A percentile compares a stretch with the other conserved stretches of the same genome.
Conservation (phyloP, 2,329 filamentous ascomycete species). For the Aspergillus fructus region DNA sequence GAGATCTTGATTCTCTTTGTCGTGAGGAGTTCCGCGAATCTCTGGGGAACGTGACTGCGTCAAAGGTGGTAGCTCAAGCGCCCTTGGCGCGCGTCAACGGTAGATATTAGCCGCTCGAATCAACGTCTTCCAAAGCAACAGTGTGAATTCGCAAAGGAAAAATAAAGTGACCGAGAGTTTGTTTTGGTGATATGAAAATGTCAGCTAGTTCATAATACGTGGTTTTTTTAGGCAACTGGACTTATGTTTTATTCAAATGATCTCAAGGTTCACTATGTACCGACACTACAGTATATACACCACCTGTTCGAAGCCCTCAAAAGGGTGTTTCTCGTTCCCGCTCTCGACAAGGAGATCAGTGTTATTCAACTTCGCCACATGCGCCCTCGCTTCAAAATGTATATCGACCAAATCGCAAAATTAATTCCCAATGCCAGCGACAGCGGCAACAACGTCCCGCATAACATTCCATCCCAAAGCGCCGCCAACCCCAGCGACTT, state of each 20-base stretch:
- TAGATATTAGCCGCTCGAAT: not conserved
- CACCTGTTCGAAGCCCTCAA: not conserved
- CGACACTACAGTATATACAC: not conserved
- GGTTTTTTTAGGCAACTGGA: not conserved
- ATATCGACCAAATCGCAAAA: slow-evolving; percentile 12
- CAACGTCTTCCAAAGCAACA: not conserved
- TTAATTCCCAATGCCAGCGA: slow-evolving; percentile 4
- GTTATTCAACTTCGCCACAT: slow-evolving; percentile 31
- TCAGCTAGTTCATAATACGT: not conserved
- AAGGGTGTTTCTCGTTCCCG: not conserved
- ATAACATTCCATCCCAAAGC: slow-evolving; percentile 7
- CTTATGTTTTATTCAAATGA: not conserved
- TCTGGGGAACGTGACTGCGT: slow-evolving; percentile 1
- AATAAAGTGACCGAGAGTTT: not conserved
- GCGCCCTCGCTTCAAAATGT: slow-evolving; percentile 20
- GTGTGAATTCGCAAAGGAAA: not conserved
- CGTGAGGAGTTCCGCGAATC: not conserved
- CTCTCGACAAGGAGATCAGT: not conserved
- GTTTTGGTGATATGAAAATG: not conserved
- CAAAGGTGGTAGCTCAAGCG: not conserved
- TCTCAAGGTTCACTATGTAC: not conserved
- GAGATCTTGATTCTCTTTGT: not conserved
- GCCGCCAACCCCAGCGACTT: slow-evolving; percentile 10
- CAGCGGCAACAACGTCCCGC: slow-evolving; percentile 1
- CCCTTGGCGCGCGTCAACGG: slow-evolving; percentile 11